Base-by-base conservation (phyloP, 176 grass and related monocot genomes). In the Eragrostis curvula region DNA sequence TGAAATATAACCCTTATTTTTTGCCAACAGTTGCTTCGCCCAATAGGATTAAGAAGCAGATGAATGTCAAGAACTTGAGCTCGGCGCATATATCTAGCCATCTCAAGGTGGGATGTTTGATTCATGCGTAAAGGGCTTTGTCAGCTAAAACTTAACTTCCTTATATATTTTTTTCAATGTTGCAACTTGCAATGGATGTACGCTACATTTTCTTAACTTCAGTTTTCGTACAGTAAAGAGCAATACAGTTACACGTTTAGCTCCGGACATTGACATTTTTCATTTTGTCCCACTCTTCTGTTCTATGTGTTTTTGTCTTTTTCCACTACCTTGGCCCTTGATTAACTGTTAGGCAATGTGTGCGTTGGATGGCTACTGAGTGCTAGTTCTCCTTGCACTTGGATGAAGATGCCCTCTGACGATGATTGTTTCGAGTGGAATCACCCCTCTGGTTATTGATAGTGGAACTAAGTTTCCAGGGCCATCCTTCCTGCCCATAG, bases 21-120 rank as follows among this genome's bases (percentile, higher is more conserved):
- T 46, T 25, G 12, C 17, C 49, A 52, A 70, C 64, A 87, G 85
- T 0, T 87, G 71, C 79, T 63, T 23, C 8, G 7, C 64, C 85
- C 53, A 1, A 20, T 6, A 61, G 3, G 8, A 87, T 82, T 70
- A 43, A 8, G 39, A 39, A 21, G 43, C 23, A 18, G 20, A 87
- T 87, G 85, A 87, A 87, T 77, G 43, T 70, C 12, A 62, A 62
- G 16, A 3, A 50, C 76, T 70, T 87, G 43, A 87, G 71, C 8
- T 3, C 3, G 1, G 48, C 62, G 5, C 79, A 87, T 7, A 14
- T 87, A 44, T 16, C 44, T 69, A 82, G 85, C 63, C 85, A 77
- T 82, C 79, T 87, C 40, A 63, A 87, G 79, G 85, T 87, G 43
- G 51, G 75, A 30, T 74, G 16, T 75, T 76, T 68, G 14, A 57